These are phyloP conservation scores for Cylindricascospora bacillispora DNA, from an alignment of 1,139 yeast species.

Conservation along the genomic window DNA sequence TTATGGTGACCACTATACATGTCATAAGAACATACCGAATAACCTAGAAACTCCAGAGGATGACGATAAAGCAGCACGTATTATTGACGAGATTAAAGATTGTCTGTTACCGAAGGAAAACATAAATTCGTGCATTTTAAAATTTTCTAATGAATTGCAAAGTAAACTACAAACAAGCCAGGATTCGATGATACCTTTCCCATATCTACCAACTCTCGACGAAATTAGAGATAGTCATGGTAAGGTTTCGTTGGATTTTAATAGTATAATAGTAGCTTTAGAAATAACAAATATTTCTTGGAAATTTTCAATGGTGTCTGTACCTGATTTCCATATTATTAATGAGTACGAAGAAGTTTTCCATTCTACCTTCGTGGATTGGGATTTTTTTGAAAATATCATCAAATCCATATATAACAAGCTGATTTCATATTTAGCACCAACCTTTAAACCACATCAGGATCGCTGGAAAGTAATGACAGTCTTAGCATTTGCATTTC, in stretches of 20 bases:
- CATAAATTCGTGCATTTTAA: constrained; percentile 5
- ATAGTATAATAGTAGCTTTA: too few species aligned
- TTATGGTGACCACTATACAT: too few species aligned
- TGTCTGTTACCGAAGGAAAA: constrained; percentile 9
- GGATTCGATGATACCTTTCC: constrained; percentile 16
- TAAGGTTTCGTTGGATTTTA: too few species aligned
- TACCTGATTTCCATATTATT: constrained; percentile 8
- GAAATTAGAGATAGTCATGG: too few species aligned
- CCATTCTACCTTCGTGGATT: constrained; percentile 13
- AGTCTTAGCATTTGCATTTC: constrained; percentile 29
- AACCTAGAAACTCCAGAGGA: constrained; percentile 1
- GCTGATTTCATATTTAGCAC: too few species aligned
- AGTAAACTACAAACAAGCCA: constrained; percentile 9
- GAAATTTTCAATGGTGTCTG: constrained; percentile 15
- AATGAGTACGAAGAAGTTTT: constrained; percentile 8
- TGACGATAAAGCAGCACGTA: constrained; percentile 2
- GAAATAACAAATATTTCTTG: too few species aligned
- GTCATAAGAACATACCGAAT: too few species aligned
- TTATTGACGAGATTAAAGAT: constrained; percentile 5
- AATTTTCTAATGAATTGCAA: constrained; percentile 9
- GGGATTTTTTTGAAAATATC: constrained; percentile 18
- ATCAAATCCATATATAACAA: constrained; percentile 9
- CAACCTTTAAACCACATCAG: too few species aligned
- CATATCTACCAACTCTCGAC: too few species aligned
- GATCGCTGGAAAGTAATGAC: too few species aligned